Conservation (phyloP, 192 early-diverging fungal species). For the Coemansia sp. region DNA sequence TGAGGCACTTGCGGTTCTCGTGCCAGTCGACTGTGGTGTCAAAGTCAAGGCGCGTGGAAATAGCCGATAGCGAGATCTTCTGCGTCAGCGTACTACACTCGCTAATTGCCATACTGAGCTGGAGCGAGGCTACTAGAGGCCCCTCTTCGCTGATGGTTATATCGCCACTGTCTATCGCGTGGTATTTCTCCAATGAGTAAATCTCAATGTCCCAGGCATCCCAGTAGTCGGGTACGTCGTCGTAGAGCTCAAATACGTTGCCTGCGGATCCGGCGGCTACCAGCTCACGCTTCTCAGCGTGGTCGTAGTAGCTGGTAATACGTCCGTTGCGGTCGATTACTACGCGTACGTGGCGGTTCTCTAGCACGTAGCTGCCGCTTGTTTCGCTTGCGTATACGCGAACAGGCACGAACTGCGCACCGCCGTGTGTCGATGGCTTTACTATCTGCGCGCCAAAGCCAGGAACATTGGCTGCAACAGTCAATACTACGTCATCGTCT, state of each 20-base stretch:
- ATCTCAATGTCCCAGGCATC: slow-evolving; percentile 89
- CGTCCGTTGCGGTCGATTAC: slow-evolving; percentile 74
- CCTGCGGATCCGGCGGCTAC: slow-evolving; percentile 59
- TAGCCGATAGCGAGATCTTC: slow-evolving; percentile 72
- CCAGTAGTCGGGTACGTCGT: slow-evolving; percentile 88
- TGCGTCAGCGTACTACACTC: slow-evolving; percentile 70
- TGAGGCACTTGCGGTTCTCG: slow-evolving; percentile 85
- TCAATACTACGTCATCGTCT: slow-evolving; percentile 5
- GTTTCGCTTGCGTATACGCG: slow-evolving; percentile 13
- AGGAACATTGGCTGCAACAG: slow-evolving; percentile 34
- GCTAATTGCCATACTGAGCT: slow-evolving; percentile 65
- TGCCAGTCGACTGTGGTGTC: slow-evolving; percentile 88
- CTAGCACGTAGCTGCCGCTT: slow-evolving; percentile 59
- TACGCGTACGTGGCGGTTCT: slow-evolving; percentile 70
- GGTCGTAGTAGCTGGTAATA: slow-evolving; percentile 66
- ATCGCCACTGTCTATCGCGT: slow-evolving; percentile 60
- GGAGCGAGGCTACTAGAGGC: slow-evolving; percentile 74
- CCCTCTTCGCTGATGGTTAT: slow-evolving; percentile 68
- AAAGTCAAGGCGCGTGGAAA: slow-evolving; percentile 81
- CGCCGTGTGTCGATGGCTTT: not conserved
- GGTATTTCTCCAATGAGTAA: slow-evolving; percentile 87
- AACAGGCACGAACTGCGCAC: slow-evolving; percentile 11
- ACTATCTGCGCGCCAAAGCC: slow-evolving; percentile 17
- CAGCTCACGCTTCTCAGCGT: slow-evolving; percentile 54
- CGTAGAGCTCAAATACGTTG: slow-evolving; percentile 82